These are phyloP conservation scores for Cucumis melo DNA, from an alignment of 306 rosid species.

Conservation along the genomic window DNA sequence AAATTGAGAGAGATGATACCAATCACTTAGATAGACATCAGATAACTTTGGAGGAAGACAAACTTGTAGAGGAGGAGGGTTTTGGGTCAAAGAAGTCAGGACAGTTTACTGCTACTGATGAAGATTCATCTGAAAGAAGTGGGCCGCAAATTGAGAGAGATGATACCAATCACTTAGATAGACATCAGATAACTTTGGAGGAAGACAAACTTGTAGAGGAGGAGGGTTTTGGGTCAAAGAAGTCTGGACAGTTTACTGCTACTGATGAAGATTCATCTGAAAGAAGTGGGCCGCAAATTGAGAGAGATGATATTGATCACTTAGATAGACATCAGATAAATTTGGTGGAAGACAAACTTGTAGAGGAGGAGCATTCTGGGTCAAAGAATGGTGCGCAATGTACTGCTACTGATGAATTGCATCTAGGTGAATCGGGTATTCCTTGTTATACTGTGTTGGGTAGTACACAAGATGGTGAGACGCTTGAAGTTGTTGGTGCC, in stretches of 20 bases:
- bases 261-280: constrained; percentile 16
- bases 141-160: constrained; percentile 7
- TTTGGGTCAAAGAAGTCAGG: constrained; percentile 15
- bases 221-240: constrained; percentile 15
- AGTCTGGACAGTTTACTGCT: background rate
- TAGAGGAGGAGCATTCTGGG: constrained; percentile 8
- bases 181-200: constrained; percentile 9
- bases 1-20: constrained; percentile 11
- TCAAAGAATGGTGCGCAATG: constrained; percentile 7
- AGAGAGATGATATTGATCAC: constrained; percentile 11
- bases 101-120: background rate
- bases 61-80: constrained; percentile 5
- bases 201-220: constrained; percentile 12
- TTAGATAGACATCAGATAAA: constrained; percentile 12
- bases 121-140: constrained; percentile 20
- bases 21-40: constrained; percentile 12
- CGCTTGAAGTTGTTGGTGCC: background rate
- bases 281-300: constrained; percentile 4
- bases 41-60: constrained; percentile 12
- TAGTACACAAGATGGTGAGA: background rate
- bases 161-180: constrained; percentile 9
- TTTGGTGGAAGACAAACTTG: constrained; percentile 9
- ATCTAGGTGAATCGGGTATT: constrained; percentile 13
- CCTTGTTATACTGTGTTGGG: constrained; percentile 7
- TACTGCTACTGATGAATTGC: constrained; percentile 8